Evolutionary conservation across 805 yeast genomes (phyloP), one percentile per base, ranked within the genome.

Genomic region (Zygosaccharomyces siamensis): DNA sequence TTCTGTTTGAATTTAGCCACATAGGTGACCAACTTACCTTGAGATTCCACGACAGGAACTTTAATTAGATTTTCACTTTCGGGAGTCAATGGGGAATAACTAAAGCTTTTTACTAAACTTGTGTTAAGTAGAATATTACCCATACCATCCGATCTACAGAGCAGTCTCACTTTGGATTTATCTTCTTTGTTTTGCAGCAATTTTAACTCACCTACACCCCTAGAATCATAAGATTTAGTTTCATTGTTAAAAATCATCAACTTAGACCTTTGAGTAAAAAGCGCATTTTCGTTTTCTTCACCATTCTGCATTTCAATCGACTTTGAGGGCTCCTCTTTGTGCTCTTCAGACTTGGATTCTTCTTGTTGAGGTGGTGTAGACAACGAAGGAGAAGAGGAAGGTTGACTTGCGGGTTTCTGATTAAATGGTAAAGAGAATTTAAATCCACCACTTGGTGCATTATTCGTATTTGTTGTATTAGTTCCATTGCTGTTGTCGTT

Each of bases 111-210:
- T 7, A 78, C 71, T 8, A 89, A 66, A n/a, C 73, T 68, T 11
- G 81, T 72, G 63, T 92, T 92, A 51, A 92, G 68, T 40, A 92
- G 66, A 12, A 89, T 82, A 57, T 95, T 78, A 35, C 85, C 84
- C 35, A 89, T 82, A 26, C 96, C 97, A 48, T 90, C 98, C 0
- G 97, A 87, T 60, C 98, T 80, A 18, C 92, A 76, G 32, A 92
- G 70, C 11, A 87, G 69, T 64, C 98, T 80, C 2, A 82, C 63
- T 61, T 87, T 87, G 0, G 62, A 52, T 20, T 72, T 70, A 7
- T 84, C 81, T 1, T 71, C 74, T 45, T 76, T 76, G 58, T 84
- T 75, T 49, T 76, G 80, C 47, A 92, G 71, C 10, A 92, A 72
- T 59, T 88, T 86, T 57, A 89, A 72, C 44, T 84, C 90, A 3